Evolutionary conservation across 108 stramenopile species (phyloP), one percentile per base, ranked within the genome.

Genomic region (Discostella pseudostelligera): DNA sequence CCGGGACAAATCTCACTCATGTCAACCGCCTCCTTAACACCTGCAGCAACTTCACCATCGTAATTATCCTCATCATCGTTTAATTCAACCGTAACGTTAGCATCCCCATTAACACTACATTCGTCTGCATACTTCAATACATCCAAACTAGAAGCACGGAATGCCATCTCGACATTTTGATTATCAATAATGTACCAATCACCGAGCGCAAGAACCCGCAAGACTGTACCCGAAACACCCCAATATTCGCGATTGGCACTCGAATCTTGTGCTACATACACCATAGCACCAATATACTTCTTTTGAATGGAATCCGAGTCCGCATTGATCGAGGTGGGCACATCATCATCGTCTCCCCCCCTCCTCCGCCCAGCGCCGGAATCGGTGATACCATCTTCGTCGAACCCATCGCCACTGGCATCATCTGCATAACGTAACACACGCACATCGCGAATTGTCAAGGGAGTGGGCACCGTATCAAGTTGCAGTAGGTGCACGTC

Each of bases 131-230:
- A 49, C 8, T 20, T 53, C 47, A 72, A 21, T 10, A 74, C 73
- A 20, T 59, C 54, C 56, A 74, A 74, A 22, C 56, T 39, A 39
- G 14, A 25, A 20, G 28, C 17, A 1, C 20, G 35, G 20, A 56
- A 67, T 20, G 65, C 65, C 45, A 59, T 60, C 2, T 26, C 19
- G 24, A 67, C 54, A 28, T 39, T 50, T 8, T 50, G 26, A 74
- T 62, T 61, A 37, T 66, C 65, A 2, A 59, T 67, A 55, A 67
- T 55, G 39, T 74, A 74, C 53, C 44, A 74, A 39, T 61, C 45
- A n/a, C 65, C 73, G 10, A 55, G 19, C 37, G 58, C 36, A 21
- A 63, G 44, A 16, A 60, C 44, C 10, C 21, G 53, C 16, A 54
- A 21, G 1, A 74, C 60, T 4, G 26, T 55, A 9, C 65, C 65